Percentiles rank a stretch among this genome's conserved stretches.
These are phyloP conservation scores for Botrytis sinoallii DNA, from an alignment of 2,329 filamentous ascomycete genomes.

Conservation along the genomic window DNA sequence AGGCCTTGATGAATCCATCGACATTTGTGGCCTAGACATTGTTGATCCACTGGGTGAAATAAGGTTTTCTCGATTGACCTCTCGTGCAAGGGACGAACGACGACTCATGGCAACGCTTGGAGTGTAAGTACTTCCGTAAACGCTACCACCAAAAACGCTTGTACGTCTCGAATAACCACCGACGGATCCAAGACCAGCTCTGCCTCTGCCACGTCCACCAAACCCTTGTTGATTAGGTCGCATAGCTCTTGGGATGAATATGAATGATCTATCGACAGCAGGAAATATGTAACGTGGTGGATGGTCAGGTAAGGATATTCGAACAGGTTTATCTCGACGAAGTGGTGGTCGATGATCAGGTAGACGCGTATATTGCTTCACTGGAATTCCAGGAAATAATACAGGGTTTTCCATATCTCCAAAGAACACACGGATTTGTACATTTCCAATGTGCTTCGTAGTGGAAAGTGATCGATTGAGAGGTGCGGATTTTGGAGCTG, in stretches of 20 bases:
- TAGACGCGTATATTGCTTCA: constrained; percentile 89
- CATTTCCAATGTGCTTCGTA: constrained; percentile 78
- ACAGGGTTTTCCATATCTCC: constrained; percentile 71
- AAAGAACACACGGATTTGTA: constrained; percentile 77
- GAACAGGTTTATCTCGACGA: constrained; percentile 91
- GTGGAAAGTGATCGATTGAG: constrained; percentile 79
- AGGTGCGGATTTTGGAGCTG: constrained; percentile 55
- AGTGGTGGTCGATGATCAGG: constrained; percentile 93
- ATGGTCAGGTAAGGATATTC: constrained; percentile 81
- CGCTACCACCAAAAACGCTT: constrained; percentile 72
- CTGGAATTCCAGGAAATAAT: constrained; percentile 69
- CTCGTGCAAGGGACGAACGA: constrained; percentile 73
- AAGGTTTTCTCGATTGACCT: constrained; percentile 66
- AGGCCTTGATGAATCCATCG: constrained; percentile 62
- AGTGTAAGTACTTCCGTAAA: constrained; percentile 71
- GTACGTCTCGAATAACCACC: constrained; percentile 72
- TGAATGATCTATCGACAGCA: constrained; percentile 85
- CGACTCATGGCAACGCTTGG: constrained; percentile 86
- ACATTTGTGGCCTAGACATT: constrained; percentile 63
- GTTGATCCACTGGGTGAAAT: constrained; percentile 79
- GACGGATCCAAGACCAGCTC: constrained; percentile 66
- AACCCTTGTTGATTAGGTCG: constrained; percentile 86
- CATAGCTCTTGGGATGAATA: constrained; percentile 93
- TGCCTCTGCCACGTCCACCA: constrained; percentile 63
- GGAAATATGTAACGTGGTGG: constrained; percentile 88